phyloP scores from a whole-genome alignment of 2,329 filamentous ascomycete species.

The Pestalotiopsis sp. region DNA sequence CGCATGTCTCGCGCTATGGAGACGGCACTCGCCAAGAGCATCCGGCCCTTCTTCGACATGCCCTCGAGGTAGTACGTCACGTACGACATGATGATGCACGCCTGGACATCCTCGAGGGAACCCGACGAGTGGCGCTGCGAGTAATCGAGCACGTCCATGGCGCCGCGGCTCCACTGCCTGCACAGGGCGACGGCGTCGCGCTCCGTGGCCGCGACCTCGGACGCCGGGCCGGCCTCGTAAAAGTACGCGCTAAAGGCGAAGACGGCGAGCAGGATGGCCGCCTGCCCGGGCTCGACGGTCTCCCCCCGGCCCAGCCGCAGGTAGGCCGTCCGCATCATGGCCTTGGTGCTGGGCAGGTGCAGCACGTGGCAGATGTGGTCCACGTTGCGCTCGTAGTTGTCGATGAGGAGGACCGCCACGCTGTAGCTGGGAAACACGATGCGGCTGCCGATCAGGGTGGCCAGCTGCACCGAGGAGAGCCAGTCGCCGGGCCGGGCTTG shows the following conservation, averaged over 20 bases:
- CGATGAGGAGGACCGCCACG: constrained; percentile 22
- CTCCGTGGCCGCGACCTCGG: constrained; percentile 20
- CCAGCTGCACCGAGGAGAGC: background rate
- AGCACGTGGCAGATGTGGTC: constrained; percentile 27
- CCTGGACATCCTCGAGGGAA: constrained; percentile 23
- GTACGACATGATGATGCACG: constrained; percentile 22
- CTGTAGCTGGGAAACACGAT: constrained; percentile 22
- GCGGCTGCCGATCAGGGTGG: constrained; percentile 10
- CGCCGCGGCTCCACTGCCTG: constrained; percentile 12
- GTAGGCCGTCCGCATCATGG: constrained; percentile 26
- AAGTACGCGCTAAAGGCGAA: constrained; percentile 28
- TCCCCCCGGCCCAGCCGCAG: constrained; percentile 22
- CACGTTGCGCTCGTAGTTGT: constrained; percentile 24
- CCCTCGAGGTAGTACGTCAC: constrained; percentile 23
- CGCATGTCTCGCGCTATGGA: constrained; percentile 23
- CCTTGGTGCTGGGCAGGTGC: constrained; percentile 23
- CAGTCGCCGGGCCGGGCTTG: background rate
- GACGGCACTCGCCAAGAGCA: constrained; percentile 18
- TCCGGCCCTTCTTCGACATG: constrained; percentile 22
- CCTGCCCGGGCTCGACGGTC: constrained; percentile 23
- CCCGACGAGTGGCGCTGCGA: constrained; percentile 21
- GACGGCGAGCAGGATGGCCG: constrained; percentile 28
- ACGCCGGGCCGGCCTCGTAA: constrained; percentile 20
- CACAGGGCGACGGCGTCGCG: constrained; percentile 22
- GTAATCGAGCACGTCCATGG: constrained; percentile 24